These are phyloP conservation scores for Ramaria sp. DNA, from an alignment of 768 basidiomycete genomes.

Conservation along the genomic window DNA sequence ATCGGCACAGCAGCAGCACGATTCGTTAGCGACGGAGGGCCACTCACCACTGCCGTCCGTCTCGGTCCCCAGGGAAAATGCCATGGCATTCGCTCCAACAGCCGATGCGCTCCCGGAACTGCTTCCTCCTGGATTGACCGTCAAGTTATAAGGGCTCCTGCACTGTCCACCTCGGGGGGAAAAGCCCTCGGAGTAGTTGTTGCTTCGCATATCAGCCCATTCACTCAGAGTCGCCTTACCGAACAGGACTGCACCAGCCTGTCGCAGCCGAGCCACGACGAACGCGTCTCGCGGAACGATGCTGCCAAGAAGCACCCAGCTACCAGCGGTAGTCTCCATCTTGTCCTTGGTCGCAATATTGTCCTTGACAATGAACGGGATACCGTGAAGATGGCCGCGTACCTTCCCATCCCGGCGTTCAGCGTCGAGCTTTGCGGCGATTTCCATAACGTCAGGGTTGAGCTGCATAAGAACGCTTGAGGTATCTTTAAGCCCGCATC, in stretches of 20 bases:
- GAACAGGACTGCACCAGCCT: slow-evolving; percentile 27
- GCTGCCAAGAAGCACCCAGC: slow-evolving; percentile 22
- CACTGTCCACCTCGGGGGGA: slow-evolving; percentile 37
- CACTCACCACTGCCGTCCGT: slow-evolving; percentile 39
- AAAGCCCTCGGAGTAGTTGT: slow-evolving; percentile 27
- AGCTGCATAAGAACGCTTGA: no score
- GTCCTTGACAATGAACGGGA: slow-evolving; percentile 41
- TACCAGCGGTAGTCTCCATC: slow-evolving; percentile 17
- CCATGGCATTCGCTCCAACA: slow-evolving; percentile 31
- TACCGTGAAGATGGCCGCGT: slow-evolving; percentile 43
- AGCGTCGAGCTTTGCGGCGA: slow-evolving; percentile 37
- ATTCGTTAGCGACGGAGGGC: slow-evolving; percentile 30
- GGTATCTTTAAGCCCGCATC: no score
- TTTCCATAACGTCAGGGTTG: no score
- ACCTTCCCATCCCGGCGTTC: slow-evolving; percentile 33
- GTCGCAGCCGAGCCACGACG: slow-evolving; percentile 20
- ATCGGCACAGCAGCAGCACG: no score
- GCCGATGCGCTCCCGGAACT: slow-evolving; percentile 31
- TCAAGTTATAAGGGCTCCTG: slow-evolving; percentile 31
- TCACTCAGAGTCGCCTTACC: slow-evolving; percentile 32
- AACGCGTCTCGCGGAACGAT: slow-evolving; percentile 23
- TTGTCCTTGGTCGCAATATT: slow-evolving; percentile 23
- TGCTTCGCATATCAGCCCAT: slow-evolving; percentile 31
- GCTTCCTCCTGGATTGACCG: slow-evolving; percentile 30
- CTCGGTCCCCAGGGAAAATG: slow-evolving; percentile 31